Evolutionary conservation across 73 alveolate genomes (phyloP), one percentile per base, ranked within the genome.

Genomic region (Strombidium stylifer): DNA sequence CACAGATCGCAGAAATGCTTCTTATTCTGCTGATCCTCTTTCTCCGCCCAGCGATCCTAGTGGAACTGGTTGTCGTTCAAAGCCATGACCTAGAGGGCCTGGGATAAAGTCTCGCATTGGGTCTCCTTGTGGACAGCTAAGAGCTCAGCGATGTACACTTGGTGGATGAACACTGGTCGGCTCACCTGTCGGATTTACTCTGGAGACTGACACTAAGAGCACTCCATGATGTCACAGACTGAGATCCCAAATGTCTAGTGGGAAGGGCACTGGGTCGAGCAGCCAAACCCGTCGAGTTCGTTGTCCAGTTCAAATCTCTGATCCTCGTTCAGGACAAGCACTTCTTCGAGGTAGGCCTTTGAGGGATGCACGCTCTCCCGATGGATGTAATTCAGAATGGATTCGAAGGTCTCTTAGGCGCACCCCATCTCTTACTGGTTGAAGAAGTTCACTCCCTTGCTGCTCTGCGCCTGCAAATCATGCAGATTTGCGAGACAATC

Each of bases 341-440:
- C n/a, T n/a, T n/a, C n/a, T n/a, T n/a, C n/a, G n/a, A 58, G 48
- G 68, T 69, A 15, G 90, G 90, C 10, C 6, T 21, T 49, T 66
- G 45, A 19, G 23, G 90, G 90, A 18, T 1, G 10, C 58, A 69
- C 49, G 18, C 26, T 23, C 41, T 79, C 90, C 23, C 90, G n/a
- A 49, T 79, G 90, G 18, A 79, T 41, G 47, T 79, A 79, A 20
- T 28, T 49, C 32, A 79, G 62, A 11, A 79, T 79, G 19, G 32
- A 79, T 51, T 68, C 73, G 8, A 62, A 61, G 23, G 90, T 79
- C 41, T 79, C 90, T 15, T 50, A 45, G 24, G 90, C 90, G 36
- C 90, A 79, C 16, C 81, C 90, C 90, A 64, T 64, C 24, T 64
- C 2, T 3, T 65, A 62, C 19, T 14, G 10, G 2, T 3, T 19